These are phyloP conservation scores for Calocera cornea DNA, from an alignment of 768 basidiomycete species.

Conservation along the genomic window DNA sequence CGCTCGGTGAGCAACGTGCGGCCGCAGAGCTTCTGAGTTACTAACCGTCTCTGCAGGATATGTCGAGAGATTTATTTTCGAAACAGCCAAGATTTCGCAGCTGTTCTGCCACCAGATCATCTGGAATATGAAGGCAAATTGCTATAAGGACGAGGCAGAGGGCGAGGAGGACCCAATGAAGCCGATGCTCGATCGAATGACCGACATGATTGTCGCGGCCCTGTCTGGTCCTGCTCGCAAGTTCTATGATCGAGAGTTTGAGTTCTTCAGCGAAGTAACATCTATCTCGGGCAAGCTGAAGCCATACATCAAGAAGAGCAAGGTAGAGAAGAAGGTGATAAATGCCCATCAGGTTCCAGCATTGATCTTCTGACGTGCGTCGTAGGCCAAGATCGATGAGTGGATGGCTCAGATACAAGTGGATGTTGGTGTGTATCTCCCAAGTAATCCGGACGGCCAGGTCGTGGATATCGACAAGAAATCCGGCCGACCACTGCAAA, in stretches of 20 bases:
- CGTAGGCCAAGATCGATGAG: constrained; percentile 93
- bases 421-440: constrained; percentile 90
- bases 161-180: constrained; percentile 97
- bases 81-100: constrained; percentile 93
- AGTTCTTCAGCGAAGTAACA: constrained; percentile 90
- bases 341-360: neutral
- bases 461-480: constrained; percentile 97
- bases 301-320: constrained; percentile 87
- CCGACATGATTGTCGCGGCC: constrained; percentile 59
- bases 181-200: constrained; percentile 83
- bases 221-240: constrained; percentile 76
- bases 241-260: constrained; percentile 92
- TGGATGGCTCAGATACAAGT: constrained; percentile 95
- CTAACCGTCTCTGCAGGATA: constrained; percentile 46
- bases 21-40: neutral
- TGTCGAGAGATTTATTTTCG: constrained; percentile 87
- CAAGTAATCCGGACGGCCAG: constrained; percentile 91
- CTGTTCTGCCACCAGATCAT: constrained; percentile 98
- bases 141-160: constrained; percentile 78
- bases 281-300: constrained; percentile 97
- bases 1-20: constrained; percentile 44
- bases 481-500: constrained; percentile 89
- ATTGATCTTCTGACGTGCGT: neutral
- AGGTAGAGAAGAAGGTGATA: constrained; percentile 89
- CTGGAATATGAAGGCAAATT: constrained; percentile 99